A percentile compares a stretch with the other conserved stretches of the same genome.
Evolutionary conservation across 495 filamentous ascomycete species (phyloP).

Genomic region (Beverwykella pulmonaria): DNA sequence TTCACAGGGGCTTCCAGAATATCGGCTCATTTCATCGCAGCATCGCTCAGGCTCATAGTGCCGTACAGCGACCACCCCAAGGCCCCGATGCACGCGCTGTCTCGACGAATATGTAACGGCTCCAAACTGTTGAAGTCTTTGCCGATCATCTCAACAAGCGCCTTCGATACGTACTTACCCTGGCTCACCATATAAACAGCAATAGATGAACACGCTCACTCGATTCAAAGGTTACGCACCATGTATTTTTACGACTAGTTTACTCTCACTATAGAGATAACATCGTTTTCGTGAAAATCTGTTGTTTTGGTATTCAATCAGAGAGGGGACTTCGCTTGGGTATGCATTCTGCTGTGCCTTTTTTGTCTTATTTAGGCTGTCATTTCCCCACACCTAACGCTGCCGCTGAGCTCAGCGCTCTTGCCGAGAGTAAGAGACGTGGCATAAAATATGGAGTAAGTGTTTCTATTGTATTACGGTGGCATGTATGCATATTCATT

Average conservation of each 20-base stretch:
- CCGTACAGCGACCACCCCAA: not conserved
- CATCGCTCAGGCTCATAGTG: constrained; percentile 27
- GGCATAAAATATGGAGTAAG: too few relatives aligned
- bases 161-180: too few relatives aligned
- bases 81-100: constrained; percentile 17
- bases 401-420: not conserved
- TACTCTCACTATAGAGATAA: not conserved
- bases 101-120: not conserved
- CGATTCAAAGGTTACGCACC: not conserved
- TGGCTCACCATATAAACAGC: not conserved
- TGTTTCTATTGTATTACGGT: too few relatives aligned
- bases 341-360: not conserved
- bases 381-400: not conserved
- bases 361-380: not conserved
- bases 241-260: not conserved
- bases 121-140: not conserved
- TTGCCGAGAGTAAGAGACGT: not conserved
- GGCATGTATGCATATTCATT: too few relatives aligned
- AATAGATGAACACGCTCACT: not conserved
- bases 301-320: not conserved
- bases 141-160: not conserved
- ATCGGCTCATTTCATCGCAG: constrained; percentile 67
- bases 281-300: not conserved
- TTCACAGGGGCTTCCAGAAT: constrained; percentile 66
- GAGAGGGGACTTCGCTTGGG: not conserved